Evolutionary conservation across 1,284 basidiomycete genomes (phyloP), one percentile per base, ranked within the genome.

Genomic region (Ceratobasidium sp.): DNA sequence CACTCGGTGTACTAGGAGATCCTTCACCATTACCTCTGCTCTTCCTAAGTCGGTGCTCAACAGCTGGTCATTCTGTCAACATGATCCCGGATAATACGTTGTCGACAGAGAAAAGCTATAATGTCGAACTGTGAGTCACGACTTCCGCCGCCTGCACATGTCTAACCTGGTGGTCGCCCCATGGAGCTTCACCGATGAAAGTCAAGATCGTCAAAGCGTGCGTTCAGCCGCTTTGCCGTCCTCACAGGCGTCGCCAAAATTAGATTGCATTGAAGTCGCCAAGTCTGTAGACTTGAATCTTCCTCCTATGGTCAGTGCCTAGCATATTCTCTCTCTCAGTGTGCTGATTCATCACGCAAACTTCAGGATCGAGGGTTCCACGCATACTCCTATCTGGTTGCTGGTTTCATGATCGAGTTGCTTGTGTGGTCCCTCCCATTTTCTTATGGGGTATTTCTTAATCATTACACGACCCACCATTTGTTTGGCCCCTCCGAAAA

Each of bases 401-500:
- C 70, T 21, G 72, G 74, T 52, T 76, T 75, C 50, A 59, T 74
- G 9, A 41, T 76, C 39, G 76, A 76, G 39, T 36, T 76, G 5
- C 61, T 76, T 10, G 73, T 75, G 14, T 76, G 73, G 73, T 72
- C 73, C 3, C 58, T 72, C 23, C 73, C 73, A 28, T 72, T 76
- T 50, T 73, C 73, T 3, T 76, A 74, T 53, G 75, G 76, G 14
- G 72, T 75, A 9, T 75, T 76, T 65, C 71, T 76, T 21, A 73
- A 76, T 32, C 75, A 74, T 28, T 76, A 75, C 62, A 74, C 61
- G n/a, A 72, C 41, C 1, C 45, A 73, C 16, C 55, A 70, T 5
- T 30, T 71, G 12, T 72, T 73, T 30, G 41, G 65, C 28, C n/a
- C 59, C 28, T 46, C 67, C 9, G 43, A 75, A 34, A 43, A 48